These are phyloP conservation scores for Fusarium longipes DNA, from an alignment of 2,329 filamentous ascomycete species.

Conservation along the genomic window DNA sequence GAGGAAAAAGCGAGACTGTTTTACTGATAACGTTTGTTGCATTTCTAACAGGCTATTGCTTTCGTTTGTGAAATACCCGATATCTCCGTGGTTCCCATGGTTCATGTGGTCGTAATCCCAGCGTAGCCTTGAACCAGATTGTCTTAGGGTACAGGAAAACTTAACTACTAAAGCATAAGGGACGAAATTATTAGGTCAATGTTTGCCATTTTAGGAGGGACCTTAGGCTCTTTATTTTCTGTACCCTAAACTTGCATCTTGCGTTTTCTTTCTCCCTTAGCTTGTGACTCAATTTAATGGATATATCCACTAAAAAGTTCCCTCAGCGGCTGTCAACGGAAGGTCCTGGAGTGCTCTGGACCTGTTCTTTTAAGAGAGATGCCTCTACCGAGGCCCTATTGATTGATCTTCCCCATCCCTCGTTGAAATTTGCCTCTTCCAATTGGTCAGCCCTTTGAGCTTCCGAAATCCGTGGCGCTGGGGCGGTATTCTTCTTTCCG, in stretches of 20 bases:
- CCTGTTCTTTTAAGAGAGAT: conserved; percentile 15
- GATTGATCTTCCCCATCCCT: conserved; percentile 24
- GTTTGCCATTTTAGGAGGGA: no score
- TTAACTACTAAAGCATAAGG: no score
- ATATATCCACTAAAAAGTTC: conserved; percentile 27
- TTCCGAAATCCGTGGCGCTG: conserved; percentile 39
- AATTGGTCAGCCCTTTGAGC: conserved; percentile 44
- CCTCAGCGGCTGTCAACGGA: conserved; percentile 37
- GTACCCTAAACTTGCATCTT: no score
- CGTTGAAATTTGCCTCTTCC: conserved; percentile 42
- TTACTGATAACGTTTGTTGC: conserved; percentile 13
- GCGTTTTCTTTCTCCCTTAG: no score
- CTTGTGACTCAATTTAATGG: conserved; percentile 12
- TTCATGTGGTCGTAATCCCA: conserved; percentile 12
- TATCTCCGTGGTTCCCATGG: conserved; percentile 17
- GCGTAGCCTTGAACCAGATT: conserved; percentile 11
- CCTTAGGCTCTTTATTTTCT: no score
- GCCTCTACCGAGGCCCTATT: conserved; percentile 46
- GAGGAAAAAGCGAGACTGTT: conserved; percentile 30
- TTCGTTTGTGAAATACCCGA: conserved; percentile 3
- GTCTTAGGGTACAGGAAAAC: no score
- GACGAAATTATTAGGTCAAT: no score
- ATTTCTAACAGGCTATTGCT: neutral
- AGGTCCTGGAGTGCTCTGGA: conserved; percentile 33
- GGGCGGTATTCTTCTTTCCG: conserved; percentile 45